Percentiles rank a stretch among this genome's conserved stretches.
These are phyloP conservation scores for Candida morakotiae DNA, from an alignment of 805 yeast genomes.

Conservation along the genomic window DNA sequence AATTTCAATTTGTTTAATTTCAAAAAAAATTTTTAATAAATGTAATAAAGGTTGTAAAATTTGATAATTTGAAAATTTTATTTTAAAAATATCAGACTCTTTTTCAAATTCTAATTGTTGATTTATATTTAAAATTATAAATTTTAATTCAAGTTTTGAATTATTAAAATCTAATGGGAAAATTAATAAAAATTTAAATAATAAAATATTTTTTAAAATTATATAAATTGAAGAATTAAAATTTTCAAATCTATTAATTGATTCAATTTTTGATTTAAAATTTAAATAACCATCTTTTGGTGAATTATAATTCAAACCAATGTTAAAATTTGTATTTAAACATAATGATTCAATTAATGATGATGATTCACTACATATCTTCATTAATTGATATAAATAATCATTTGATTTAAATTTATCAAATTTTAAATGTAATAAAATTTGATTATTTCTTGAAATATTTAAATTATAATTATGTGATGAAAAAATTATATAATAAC, in stretches of 20 bases:
- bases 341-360: constrained; percentile 7
- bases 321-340: constrained; percentile 10
- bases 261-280: constrained; percentile 1
- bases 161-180: constrained; percentile 5
- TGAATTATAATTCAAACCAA: constrained; percentile 5
- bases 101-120: constrained; percentile 2
- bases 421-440: constrained; percentile 6
- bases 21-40: constrained; percentile 23
- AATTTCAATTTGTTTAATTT: constrained; percentile 12
- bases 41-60: constrained; percentile 29
- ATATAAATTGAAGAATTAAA: constrained; percentile 4
- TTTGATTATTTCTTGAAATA: constrained; percentile 10
- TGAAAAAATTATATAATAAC: constrained; percentile 17
- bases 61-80: constrained; percentile 28
- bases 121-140: constrained; percentile 7
- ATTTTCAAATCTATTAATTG: not conserved
- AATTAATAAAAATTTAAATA: constrained; percentile 12
- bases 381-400: constrained; percentile 3
- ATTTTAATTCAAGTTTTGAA: constrained; percentile 12
- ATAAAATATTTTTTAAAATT: constrained; percentile 8
- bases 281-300: constrained; percentile 4
- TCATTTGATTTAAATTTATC: constrained; percentile 7
- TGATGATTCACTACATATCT: constrained; percentile 2
- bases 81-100: constrained; percentile 13
- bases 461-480: constrained; percentile 12